Conservation (phyloP, 2,329 filamentous ascomycete species). For the Orbilia ellipsospora region DNA sequence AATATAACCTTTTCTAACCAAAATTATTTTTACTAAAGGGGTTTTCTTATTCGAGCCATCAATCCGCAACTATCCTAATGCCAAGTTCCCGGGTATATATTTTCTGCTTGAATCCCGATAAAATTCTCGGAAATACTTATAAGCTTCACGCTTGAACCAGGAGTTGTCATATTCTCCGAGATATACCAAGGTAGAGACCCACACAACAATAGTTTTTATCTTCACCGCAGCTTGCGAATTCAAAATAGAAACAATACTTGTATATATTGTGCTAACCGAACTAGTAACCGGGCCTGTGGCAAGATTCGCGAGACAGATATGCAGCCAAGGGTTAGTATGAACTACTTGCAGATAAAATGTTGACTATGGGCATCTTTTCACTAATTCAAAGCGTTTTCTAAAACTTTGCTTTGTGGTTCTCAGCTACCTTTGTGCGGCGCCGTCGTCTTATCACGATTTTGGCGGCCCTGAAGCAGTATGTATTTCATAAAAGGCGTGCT, state of each 20-base stretch:
- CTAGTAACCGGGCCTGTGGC: constrained; percentile 88
- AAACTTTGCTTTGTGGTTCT: constrained; percentile 67
- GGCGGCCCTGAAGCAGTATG: constrained; percentile 77
- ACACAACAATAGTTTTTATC: too few relatives aligned
- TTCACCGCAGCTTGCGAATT: too few relatives aligned
- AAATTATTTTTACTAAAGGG: constrained; percentile 66
- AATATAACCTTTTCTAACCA: too few relatives aligned
- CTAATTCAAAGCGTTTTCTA: too few relatives aligned
- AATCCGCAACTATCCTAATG: constrained; percentile 85
- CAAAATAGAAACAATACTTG: too few relatives aligned
- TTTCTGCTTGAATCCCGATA: neutral
- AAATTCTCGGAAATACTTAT: neutral
- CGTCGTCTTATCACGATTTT: constrained; percentile 94
- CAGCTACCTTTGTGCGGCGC: constrained; percentile 91
- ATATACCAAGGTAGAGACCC: constrained; percentile 83
- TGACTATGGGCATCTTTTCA: too few relatives aligned
- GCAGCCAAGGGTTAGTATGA: constrained; percentile 42
- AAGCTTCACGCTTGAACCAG: neutral
- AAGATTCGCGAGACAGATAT: constrained; percentile 87
- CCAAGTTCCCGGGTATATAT: constrained; percentile 67
- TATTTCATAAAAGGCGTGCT: neutral
- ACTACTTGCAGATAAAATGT: too few relatives aligned
- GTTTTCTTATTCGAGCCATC: constrained; percentile 89
- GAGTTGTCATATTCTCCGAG: constrained; percentile 86
- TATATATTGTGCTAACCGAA: constrained; percentile 19